Evolutionary conservation across 169 alveolate genomes (phyloP), one percentile per base, ranked within the genome.

Genomic region (Eimeria acervulina): DNA sequence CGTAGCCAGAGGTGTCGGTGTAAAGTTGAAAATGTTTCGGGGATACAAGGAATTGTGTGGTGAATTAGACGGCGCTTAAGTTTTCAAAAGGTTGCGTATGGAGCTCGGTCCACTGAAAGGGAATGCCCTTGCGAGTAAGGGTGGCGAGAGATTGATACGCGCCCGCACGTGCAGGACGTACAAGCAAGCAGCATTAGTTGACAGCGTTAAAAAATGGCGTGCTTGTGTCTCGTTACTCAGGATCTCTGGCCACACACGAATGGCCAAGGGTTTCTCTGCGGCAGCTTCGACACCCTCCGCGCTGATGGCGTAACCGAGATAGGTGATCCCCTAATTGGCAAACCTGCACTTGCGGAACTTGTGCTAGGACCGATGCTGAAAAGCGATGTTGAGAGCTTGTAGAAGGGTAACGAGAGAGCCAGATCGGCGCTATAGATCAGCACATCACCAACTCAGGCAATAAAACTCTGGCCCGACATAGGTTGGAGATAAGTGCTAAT

Each of bases 271-370:
- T 42, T 68, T 68, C 40, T 68, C 78, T 7, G 78, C 78, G 12
- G 78, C 78, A 6, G 26, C 21, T 68, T n/a, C 28, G 42, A 33
- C 28, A 6, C 78, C 78, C 15, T 28, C n/a, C 0, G 78, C 12
- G 78, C 78, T 66, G 78, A 66, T 15, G 78, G 78, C n/a, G 36
- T 68, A 68, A 33, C 78, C 78, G 40, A 68, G n/a, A 19, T 68
- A 28, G 19, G 17, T 68, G 42, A 17, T 38, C 78, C 28, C 44
- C 78, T 68, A 15, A 7, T n/a, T 10, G 40, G 78, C 40, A n/a
- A 23, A 0, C 19, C 17, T 68, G 42, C 17, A 33, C 78, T 68
- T 68, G 42, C 78, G 40, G 28, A n/a, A 68, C 78, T 68, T 68
- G 19, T 12, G 78, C 0, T 3, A 68, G 40, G 28, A 68, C 40